Percentiles rank a stretch among this genome's conserved stretches.
Conservation (phyloP, 2,329 filamentous ascomycete species). For the Cladosporium sphaerospermum region DNA sequence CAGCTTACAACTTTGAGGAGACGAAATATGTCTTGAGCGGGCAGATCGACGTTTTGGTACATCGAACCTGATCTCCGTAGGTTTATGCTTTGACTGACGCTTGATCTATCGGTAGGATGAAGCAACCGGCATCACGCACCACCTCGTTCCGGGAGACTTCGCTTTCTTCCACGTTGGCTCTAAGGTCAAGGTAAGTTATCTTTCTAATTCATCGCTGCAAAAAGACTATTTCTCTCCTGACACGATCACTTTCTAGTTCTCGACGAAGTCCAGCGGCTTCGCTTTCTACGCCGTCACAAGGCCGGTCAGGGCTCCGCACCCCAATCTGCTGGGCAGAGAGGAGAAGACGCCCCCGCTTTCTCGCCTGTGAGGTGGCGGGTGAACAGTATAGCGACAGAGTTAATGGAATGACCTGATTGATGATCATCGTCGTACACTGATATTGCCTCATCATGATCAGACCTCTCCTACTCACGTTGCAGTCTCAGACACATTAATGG, state of each 20-base stretch:
- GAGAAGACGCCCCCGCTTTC: constrained; percentile 12
- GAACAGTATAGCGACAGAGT: no score
- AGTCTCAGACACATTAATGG: no score
- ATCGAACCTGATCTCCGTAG: background rate
- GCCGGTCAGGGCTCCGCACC: constrained; percentile 15
- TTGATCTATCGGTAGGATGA: constrained; percentile 11
- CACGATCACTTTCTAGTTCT: constrained; percentile 10
- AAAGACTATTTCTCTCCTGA: no score
- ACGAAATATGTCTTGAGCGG: constrained; percentile 18
- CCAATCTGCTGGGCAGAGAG: constrained; percentile 15
- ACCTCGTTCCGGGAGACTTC: constrained; percentile 18
- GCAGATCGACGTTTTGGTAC: constrained; percentile 18
- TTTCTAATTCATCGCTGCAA: no score
- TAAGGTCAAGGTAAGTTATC: constrained; percentile 10
- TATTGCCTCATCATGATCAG: no score
- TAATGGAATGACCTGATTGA: no score
- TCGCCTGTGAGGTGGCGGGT: background rate
- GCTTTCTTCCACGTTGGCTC: constrained; percentile 19
- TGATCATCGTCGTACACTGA: no score
- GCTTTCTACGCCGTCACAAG: constrained; percentile 20
- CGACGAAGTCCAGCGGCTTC: constrained; percentile 16
- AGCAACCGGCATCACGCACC: constrained; percentile 18
- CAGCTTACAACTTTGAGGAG: constrained; percentile 18
- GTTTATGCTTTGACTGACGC: background rate
- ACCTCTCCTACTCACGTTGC: no score